Percentiles rank a stretch among this genome's conserved stretches.
phyloP scores from a whole-genome alignment of 345 rosid genomes.

The Raphanus sativus region DNA sequence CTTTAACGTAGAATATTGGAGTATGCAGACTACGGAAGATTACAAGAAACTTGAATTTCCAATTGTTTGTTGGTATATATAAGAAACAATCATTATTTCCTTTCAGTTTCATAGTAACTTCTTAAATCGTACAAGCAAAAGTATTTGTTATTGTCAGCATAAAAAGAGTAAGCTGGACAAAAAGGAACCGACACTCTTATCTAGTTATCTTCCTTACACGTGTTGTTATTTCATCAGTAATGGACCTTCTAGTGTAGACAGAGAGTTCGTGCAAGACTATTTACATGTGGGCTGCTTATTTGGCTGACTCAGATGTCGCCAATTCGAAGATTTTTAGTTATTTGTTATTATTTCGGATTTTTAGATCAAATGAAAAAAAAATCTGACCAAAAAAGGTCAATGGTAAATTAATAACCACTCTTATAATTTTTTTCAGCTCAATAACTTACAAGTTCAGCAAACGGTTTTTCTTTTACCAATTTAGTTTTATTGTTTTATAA shows the following conservation, averaged over 20 bases:
- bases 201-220: not conserved
- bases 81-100: not conserved
- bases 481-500: not conserved
- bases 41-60: not conserved
- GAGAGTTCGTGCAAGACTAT: conserved; percentile 25
- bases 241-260: conserved; percentile 9
- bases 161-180: conserved; percentile 1
- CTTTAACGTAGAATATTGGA: not conserved
- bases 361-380: too few species aligned
- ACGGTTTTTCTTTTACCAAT: not conserved
- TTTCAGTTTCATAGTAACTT: not conserved
- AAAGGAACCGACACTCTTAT: conserved; percentile 37
- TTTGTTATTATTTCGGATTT: not conserved
- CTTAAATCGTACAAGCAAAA: not conserved
- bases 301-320: not conserved
- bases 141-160: conserved; percentile 11
- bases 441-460: not conserved
- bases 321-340: not conserved
- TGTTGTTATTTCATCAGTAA: not conserved
- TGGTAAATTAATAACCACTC: not conserved
- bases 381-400: too few species aligned
- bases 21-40: not conserved
- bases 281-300: not conserved
- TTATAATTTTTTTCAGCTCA: too few species aligned
- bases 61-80: not conserved